These are phyloP conservation scores for Ensete glaucum DNA, from an alignment of 176 grass and related monocot species.

Conservation along the genomic window DNA sequence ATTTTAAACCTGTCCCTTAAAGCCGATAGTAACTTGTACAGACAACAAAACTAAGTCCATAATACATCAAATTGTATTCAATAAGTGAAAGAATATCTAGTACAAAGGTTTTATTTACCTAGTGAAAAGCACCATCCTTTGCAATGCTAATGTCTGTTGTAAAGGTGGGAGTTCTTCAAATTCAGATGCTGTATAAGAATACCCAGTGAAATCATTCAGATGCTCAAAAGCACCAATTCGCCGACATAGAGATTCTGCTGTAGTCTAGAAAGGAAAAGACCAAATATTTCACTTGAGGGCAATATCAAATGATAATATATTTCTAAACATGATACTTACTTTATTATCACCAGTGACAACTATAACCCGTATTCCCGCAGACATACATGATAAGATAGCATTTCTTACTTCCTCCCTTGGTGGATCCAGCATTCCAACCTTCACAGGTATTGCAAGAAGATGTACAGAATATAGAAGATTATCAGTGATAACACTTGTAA, in stretches of 20 bases:
- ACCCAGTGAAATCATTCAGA: constrained; percentile 66
- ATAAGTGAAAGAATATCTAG: not conserved
- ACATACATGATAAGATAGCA: constrained; percentile 90
- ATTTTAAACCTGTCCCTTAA: no score
- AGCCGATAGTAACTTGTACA: no score
- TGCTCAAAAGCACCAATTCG: constrained; percentile 89
- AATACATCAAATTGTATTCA: not conserved
- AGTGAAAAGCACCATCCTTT: constrained; percentile 92
- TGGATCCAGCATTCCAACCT: constrained; percentile 98
- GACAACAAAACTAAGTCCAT: not conserved
- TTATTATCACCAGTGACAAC: constrained; percentile 99
- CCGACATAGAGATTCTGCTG: constrained; percentile 87
- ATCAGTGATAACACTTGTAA: constrained; percentile 13
- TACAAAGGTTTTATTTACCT: constrained; percentile 29
- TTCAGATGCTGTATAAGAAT: constrained; percentile 93
- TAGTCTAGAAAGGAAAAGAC: constrained; percentile 46
- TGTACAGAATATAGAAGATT: constrained; percentile 2
- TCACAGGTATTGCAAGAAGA: constrained; percentile 23
- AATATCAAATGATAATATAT: constrained; percentile 7
- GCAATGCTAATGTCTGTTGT: constrained; percentile 55
- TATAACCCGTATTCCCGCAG: constrained; percentile 96
- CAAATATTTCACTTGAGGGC: constrained; percentile 8
- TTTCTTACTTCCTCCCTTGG: constrained; percentile 87
- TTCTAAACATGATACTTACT: constrained; percentile 27
- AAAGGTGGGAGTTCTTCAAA: constrained; percentile 83